Conservation (phyloP, 345 rosid genomes). For the Pistacia atlantica region DNA sequence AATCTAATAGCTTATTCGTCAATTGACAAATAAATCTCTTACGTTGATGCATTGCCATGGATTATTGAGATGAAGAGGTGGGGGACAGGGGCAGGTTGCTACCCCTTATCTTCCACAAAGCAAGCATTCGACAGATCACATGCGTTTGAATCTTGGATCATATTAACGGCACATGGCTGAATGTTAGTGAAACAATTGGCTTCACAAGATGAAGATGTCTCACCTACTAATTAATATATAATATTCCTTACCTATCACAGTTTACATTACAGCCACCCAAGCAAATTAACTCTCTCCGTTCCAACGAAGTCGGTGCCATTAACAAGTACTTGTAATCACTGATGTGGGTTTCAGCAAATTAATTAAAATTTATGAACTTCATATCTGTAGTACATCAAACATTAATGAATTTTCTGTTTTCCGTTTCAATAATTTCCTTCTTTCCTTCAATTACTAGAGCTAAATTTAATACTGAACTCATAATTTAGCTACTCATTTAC, state of each 20-base stretch:
- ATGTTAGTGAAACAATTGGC: not conserved
- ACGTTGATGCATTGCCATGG: too few relatives aligned
- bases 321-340: not conserved
- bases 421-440: not conserved
- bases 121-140: too few relatives aligned
- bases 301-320: not conserved
- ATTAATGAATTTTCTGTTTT: not conserved
- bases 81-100: too few relatives aligned
- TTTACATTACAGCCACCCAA: not conserved
- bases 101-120: too few relatives aligned
- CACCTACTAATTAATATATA: not conserved
- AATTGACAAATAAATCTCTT: too few relatives aligned
- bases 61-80: too few relatives aligned
- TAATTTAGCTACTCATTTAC: not conserved
- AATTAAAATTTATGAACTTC: not conserved
- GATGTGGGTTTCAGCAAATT: not conserved
- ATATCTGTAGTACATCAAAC: not conserved
- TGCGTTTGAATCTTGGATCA: too few relatives aligned
- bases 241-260: not conserved
- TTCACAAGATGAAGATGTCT: not conserved
- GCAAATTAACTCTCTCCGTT: too few relatives aligned
- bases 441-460: not conserved
- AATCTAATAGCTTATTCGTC: too few relatives aligned
- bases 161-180: not conserved
- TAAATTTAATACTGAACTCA: not conserved